Evolutionary conservation across 768 basidiomycete genomes (phyloP), one percentile per base, ranked within the genome.

Genomic region (Pulveroboletus sp.): DNA sequence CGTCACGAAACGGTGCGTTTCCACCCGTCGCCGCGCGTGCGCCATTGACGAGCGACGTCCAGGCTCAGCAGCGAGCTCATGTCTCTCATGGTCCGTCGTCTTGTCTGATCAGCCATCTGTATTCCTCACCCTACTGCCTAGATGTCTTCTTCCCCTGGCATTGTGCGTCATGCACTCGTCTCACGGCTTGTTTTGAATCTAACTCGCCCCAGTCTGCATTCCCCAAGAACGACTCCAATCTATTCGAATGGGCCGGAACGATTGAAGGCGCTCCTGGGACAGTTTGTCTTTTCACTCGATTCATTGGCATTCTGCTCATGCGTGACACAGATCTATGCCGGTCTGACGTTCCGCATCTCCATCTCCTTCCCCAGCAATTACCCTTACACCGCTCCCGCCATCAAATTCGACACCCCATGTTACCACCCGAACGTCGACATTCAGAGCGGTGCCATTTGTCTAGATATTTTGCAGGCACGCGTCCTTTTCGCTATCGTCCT

Each of bases 381-480:
- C 63, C 93, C 93, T 17, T 93, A 90, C 68, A 82, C 83, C 10
- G 76, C 93, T 4, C 93, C 93, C 0, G 73, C 78, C 9, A 89
- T 95, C 68, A 87, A 85, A 63, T 95, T 93, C 58, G 89, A 90
- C 44, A 83, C 90, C 5, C 88, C 89, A 6, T 93, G 91, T 71
- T 94, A 80, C 71, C 92, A 95, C 61, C 92, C 93, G 8, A 94
- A 94, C 59, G 88, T 94, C 30, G 90, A 93, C 65, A 78, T 93
- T 41, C 73, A 69, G 13, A 76, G 80, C 34, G 88, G 88, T 31
- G 78, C 84, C 19, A 91, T 92, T 55, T 93, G 89, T 67, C 73
- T 93, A 36, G 91, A 94, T 63, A 93, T 95, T 59, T 71, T 94
- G 39, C 89, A 93, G 77, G 89, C 82, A 50, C 14, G 71, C 64